Base-by-base conservation (phyloP, 192 early-diverging fungal genomes). In the Gamsiella multidivaricata region DNA sequence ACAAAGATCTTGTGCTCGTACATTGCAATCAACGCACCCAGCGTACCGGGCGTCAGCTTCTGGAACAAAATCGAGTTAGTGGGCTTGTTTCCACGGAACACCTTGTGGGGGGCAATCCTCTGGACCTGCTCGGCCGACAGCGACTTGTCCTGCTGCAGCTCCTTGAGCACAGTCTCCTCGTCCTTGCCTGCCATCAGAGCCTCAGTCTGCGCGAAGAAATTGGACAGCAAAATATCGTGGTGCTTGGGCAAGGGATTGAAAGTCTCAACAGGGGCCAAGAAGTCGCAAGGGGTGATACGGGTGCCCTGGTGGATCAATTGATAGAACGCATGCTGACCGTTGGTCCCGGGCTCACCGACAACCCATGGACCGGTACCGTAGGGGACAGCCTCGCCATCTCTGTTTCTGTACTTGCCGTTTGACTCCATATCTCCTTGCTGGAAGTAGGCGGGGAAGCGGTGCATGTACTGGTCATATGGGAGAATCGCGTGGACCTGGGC, bases 1-100 rank as follows among this genome's bases (percentile, higher is more conserved):
- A 94, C 93, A 80, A 99, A 99, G 78, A 99, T 99, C 90, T 99
- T 99, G 91, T 99, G 97, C 86, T 99, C 97, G 75, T 99, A 99
- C 81, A 99, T 76, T 23, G 97, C 95, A 83, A 99, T 93, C 69
- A 99, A 78, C n/a, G 88, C 83, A 22, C 97, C 97, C 4, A 99
- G 86, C 5, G 94, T 95, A 37, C 88, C 88, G 11, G 97, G 97
- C 22, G 92, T 95, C 50, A 99, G 83, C 79, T 94, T 91, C 70
- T 97, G 90, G 88, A 98, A 93, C 66, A 99, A 70, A 79, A 99
- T 91, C 62, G 93, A 94, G 87, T 98, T 99, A 55, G 97, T 99
- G 34, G 97, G 97, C 52, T 92, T 89, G 89, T 99, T 99, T 53
- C 97, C 97, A 61, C 86, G 81, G 90, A 99, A 99, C n/a, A 94